These are phyloP conservation scores for Arthrinium puccinioides DNA, from an alignment of 2,329 filamentous ascomycete genomes.

Conservation along the genomic window DNA sequence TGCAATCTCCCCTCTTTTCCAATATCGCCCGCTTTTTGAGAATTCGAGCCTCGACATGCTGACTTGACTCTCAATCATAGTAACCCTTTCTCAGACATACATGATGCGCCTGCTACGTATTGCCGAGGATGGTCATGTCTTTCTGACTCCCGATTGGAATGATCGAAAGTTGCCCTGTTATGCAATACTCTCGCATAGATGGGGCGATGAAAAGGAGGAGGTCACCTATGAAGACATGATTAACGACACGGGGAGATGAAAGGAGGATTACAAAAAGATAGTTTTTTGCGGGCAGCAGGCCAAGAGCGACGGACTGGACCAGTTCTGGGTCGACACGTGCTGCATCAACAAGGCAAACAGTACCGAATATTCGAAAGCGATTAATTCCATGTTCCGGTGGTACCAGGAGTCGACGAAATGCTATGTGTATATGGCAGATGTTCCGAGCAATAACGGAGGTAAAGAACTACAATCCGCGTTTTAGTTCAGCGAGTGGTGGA, in stretches of 20 bases:
- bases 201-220: background rate
- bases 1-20: too few relatives aligned
- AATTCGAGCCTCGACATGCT: too few relatives aligned
- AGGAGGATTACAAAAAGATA: background rate
- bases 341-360: constrained; percentile 2
- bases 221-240: background rate
- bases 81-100: background rate
- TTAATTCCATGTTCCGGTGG: constrained; percentile 4
- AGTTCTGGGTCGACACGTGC: constrained; percentile 4
- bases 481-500: background rate
- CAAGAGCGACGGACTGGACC: background rate
- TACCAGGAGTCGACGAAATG: background rate
- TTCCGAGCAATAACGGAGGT: background rate
- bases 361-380: background rate
- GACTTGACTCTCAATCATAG: background rate
- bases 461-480: background rate
- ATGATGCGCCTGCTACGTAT: background rate
- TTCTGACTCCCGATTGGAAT: background rate
- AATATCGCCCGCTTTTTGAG: too few relatives aligned
- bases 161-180: background rate
- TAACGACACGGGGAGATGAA: background rate
- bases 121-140: background rate
- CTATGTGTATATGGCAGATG: constrained; percentile 1
- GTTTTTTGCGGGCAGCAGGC: constrained; percentile 1
- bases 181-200: constrained; percentile 2